Evolutionary conservation across 495 filamentous ascomycete genomes (phyloP).

Genomic region (Geopyxis carbonaria): DNA sequence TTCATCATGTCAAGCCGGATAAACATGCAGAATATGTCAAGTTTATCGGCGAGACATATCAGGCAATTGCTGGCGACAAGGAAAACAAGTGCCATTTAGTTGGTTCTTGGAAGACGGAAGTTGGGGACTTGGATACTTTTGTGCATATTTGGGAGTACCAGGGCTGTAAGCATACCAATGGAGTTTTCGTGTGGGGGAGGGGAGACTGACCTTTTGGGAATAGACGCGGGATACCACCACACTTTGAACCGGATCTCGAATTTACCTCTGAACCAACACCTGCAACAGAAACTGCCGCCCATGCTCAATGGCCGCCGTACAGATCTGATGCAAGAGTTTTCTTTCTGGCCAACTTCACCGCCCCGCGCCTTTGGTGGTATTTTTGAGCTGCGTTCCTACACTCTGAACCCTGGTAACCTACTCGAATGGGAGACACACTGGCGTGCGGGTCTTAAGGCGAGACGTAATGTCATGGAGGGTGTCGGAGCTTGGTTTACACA

Average conservation of each 20-base stretch:
- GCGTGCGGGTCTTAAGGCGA: slow-evolving; percentile 76
- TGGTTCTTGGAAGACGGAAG: slow-evolving; percentile 95
- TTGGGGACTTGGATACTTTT: slow-evolving; percentile 95
- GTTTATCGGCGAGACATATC: slow-evolving; percentile 85
- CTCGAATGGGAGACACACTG: slow-evolving; percentile 98
- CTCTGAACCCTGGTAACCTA: slow-evolving; percentile 82
- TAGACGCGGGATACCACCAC: slow-evolving; percentile 67
- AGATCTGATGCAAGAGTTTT: slow-evolving; percentile 98
- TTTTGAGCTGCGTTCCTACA: slow-evolving; percentile 95
- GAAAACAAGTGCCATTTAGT: slow-evolving; percentile 91
- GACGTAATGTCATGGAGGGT: slow-evolving; percentile 93
- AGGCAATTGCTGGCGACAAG: slow-evolving; percentile 56
- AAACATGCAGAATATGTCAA: slow-evolving; percentile 89
- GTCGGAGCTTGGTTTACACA: slow-evolving; percentile 98
- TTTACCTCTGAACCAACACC: slow-evolving; percentile 64
- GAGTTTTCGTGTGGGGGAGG: too few relatives aligned
- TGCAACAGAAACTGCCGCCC: slow-evolving; percentile 52
- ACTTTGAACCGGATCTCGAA: slow-evolving; percentile 67
- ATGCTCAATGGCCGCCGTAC: slow-evolving; percentile 68
- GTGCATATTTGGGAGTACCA: slow-evolving; percentile 99
- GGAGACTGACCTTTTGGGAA: not conserved
- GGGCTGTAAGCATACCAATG: slow-evolving; percentile 40
- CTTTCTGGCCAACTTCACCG: slow-evolving; percentile 92
- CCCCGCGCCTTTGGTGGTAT: slow-evolving; percentile 79
- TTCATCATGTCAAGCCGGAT: slow-evolving; percentile 90